Evolutionary conservation across 208 protist species (phyloP), one percentile per base, ranked within the genome.

Genomic region (Trypanosoma mega): DNA sequence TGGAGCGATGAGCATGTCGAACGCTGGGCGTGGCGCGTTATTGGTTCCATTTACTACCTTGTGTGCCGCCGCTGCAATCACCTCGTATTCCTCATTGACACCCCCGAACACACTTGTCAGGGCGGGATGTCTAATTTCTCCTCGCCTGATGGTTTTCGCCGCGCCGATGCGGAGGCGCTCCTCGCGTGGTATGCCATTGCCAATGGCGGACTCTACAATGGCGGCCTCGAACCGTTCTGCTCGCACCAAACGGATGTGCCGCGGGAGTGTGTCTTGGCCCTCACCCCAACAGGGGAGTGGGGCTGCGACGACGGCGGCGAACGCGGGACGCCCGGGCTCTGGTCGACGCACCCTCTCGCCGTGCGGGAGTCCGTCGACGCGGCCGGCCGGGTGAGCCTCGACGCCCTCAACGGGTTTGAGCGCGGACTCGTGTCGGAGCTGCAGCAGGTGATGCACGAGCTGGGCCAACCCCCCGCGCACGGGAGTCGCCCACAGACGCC

Each of bases 21-120:
- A 52, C 73, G 67, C 11, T 92, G 85, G 85, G 76, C 76, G 26
- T 92, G 85, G 85, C 81, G 77, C 20, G 54, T 87, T 16, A 71
- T 92, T 53, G 85, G 85, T 5, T 54, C 75, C 16, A 73, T 37
- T 0, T 66, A 76, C 46, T 82, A 72, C 44, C 75, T 78, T 30
- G 43, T 65, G 23, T 92, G 85, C 52, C 65, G 63, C 7, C 68
- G 54, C 4, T 92, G 85, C 57, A 50, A 66, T 5, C 72, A 74
- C 41, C 68, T 80, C 16, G 68, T 87, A 23, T 33, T 70, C n/a
- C 72, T 87, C 9, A 61, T 78, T 14, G 79, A 86, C 7, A 77
- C 80, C 1, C 41, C 69, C 8, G 21, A 24, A 7, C 85, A 92
- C 55, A 39, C 54, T 11, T 90, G 82, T 49, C 44, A 27, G 29